Evolutionary conservation across 2,329 filamentous ascomycete genomes (phyloP).

Genomic region (Spiromastix sp.): DNA sequence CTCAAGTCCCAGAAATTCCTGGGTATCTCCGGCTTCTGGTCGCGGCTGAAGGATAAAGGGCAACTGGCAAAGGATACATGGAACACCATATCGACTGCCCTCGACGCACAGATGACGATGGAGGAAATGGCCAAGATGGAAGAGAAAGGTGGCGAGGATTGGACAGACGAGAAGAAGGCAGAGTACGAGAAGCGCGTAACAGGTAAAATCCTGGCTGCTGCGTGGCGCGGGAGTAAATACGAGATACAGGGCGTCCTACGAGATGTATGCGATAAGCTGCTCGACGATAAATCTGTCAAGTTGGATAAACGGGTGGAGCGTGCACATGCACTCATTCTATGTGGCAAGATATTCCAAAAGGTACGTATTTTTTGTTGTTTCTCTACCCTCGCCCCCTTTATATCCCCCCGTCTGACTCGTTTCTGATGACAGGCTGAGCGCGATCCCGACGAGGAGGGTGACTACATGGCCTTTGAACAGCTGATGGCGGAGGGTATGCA

Average conservation of each 20-base stretch:
- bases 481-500: conserved; percentile 92
- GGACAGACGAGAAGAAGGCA: conserved; percentile 93
- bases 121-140: conserved; percentile 98
- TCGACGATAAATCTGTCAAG: conserved; percentile 69
- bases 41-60: conserved; percentile 88
- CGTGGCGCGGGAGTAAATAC: conserved; percentile 93
- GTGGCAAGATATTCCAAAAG: conserved; percentile 81
- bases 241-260: conserved; percentile 94
- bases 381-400: background rate
- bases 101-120: conserved; percentile 96
- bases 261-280: conserved; percentile 82
- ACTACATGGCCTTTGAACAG: conserved; percentile 98
- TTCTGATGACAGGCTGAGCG: conserved; percentile 58
- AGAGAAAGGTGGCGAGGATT: conserved; percentile 88
- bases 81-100: conserved; percentile 92
- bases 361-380: no score
- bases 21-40: conserved; percentile 91
- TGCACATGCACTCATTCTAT: conserved; percentile 77
- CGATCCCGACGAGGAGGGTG: conserved; percentile 90
- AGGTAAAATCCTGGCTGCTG: conserved; percentile 93
- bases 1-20: conserved; percentile 95
- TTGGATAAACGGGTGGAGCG: conserved; percentile 80
- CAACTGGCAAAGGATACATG: conserved; percentile 96
- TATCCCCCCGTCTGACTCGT: background rate
- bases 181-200: conserved; percentile 95